Percentiles rank a stretch among this genome's conserved stretches.
Conservation (phyloP, 225 moss, liverwort and hornwort species). For the Antitrichia curtipendula region DNA sequence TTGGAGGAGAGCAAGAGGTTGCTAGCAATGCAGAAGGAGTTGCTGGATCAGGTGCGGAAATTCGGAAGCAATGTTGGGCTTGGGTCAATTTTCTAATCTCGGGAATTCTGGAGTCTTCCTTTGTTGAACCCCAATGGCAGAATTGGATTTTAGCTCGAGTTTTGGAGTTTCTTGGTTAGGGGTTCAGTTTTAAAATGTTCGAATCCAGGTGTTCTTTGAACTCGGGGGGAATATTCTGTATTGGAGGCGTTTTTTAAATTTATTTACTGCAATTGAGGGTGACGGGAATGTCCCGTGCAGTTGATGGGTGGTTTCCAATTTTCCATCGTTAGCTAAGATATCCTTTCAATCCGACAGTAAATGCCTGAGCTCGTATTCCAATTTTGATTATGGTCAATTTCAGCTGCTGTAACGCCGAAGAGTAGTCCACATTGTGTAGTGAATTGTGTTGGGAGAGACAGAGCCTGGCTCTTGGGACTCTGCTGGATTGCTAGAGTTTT, state of each 20-base stretch:
- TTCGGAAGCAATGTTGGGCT: background rate
- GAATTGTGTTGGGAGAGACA: background rate
- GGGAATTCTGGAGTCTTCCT: background rate
- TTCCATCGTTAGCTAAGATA: background rate
- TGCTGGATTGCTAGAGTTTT: background rate
- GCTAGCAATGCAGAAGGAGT: constrained; percentile 71
- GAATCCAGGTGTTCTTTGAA: background rate
- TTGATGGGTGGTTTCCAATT: background rate
- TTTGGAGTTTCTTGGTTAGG: background rate
- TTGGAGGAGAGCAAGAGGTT: constrained; percentile 76
- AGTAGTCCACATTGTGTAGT: background rate
- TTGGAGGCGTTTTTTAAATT: background rate
- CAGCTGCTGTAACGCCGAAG: background rate
- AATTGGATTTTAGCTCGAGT: background rate
- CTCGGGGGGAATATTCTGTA: background rate
- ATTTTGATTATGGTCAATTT: background rate
- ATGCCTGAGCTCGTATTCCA: background rate
- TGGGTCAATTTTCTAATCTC: background rate
- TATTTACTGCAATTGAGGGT: background rate
- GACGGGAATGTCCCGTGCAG: background rate
- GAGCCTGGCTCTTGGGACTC: background rate
- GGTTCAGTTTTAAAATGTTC: background rate
- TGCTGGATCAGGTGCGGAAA: constrained; percentile 57
- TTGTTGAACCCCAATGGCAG: background rate
- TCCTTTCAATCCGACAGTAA: background rate